These are phyloP conservation scores for Kwoniella dendrophila DNA, from an alignment of 768 basidiomycete species.

Conservation along the genomic window DNA sequence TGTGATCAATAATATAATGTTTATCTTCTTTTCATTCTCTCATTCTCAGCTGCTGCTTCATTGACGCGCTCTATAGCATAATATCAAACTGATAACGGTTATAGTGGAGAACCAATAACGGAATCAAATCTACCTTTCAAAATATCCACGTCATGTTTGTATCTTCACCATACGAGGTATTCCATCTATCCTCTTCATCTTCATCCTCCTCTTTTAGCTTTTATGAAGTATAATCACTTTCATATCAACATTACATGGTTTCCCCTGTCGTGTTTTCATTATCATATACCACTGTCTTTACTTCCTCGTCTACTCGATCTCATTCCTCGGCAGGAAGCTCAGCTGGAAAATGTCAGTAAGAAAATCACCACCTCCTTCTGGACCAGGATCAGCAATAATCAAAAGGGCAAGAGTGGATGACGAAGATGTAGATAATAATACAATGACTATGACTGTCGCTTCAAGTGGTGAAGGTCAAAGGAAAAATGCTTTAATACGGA, in stretches of 20 bases:
- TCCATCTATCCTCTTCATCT: neutral
- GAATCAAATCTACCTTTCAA: neutral
- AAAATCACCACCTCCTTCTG: slow-evolving; percentile 49
- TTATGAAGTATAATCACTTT: no score
- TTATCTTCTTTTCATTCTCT: neutral
- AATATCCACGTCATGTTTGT: slow-evolving; percentile 9
- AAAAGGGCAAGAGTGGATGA: slow-evolving; percentile 53
- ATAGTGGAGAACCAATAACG: no score
- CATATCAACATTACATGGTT: no score
- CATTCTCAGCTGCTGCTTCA: no score
- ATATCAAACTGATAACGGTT: neutral
- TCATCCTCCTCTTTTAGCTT: neutral
- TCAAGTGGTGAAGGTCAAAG: slow-evolving; percentile 49
- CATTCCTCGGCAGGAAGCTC: neutral
- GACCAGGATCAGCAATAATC: slow-evolving; percentile 42
- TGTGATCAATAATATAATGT: neutral
- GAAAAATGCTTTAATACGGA: slow-evolving; percentile 63
- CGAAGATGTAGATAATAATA: slow-evolving; percentile 39
- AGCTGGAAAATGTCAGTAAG: slow-evolving; percentile 43
- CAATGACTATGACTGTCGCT: slow-evolving; percentile 56
- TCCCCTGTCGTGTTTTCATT: no score
- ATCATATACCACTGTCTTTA: no score
- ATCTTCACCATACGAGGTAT: neutral
- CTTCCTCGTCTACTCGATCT: neutral
- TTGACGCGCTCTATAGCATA: neutral